phyloP scores from a whole-genome alignment of 441 rosid species.

The Pelargonium citronellum region DNA sequence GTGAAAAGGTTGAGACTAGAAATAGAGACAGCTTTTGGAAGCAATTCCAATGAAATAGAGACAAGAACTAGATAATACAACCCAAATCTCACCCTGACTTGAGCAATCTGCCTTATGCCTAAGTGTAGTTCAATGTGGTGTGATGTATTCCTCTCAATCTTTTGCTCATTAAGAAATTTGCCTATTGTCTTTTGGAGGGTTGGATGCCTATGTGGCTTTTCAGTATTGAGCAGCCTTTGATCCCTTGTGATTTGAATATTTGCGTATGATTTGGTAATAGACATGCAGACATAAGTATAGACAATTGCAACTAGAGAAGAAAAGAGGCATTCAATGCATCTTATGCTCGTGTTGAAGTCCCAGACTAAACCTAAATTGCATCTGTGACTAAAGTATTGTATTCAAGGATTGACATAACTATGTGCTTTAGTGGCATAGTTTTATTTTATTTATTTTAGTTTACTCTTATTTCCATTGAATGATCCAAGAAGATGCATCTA shows the following conservation, averaged over 20 bases:
- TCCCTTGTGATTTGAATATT: background rate
- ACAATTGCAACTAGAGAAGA: background rate
- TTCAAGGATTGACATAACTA: background rate
- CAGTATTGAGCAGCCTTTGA: background rate
- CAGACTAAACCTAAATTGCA: background rate
- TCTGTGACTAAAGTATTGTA: background rate
- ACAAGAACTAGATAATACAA: too few species aligned
- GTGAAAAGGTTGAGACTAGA: background rate
- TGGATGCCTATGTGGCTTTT: background rate
- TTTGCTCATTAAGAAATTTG: background rate
- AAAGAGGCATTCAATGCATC: background rate
- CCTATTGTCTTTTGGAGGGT: background rate
- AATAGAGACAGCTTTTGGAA: background rate
- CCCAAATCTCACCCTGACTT: background rate
- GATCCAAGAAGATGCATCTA: background rate
- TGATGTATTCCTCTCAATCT: background rate
- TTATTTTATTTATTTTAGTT: background rate
- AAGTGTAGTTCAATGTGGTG: background rate
- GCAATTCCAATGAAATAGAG: background rate
- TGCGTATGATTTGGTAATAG: background rate
- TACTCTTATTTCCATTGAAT: constrained; percentile 10
- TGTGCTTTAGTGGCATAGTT: background rate
- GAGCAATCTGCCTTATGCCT: background rate
- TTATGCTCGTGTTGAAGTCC: background rate
- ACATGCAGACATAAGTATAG: background rate